These are phyloP conservation scores for Raffaelea albimanens DNA, from an alignment of 2,329 filamentous ascomycete species.

Conservation along the genomic window DNA sequence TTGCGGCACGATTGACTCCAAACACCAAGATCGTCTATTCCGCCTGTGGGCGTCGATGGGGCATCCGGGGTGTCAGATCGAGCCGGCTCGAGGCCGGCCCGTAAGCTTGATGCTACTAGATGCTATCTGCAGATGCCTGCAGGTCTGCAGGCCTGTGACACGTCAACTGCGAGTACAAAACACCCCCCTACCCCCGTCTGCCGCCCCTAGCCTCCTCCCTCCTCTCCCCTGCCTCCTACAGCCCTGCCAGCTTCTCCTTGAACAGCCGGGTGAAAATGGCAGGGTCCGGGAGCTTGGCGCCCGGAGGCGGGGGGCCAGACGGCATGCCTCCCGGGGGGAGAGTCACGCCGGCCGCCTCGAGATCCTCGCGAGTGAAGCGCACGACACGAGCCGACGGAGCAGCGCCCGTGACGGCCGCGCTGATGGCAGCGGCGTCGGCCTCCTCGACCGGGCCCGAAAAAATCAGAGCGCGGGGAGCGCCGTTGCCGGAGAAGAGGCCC, in stretches of 20 bases:
- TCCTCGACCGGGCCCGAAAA: slow-evolving; percentile 1
- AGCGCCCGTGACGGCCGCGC: slow-evolving; percentile 1
- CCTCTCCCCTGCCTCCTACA: too few species aligned
- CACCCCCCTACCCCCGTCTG: too few species aligned
- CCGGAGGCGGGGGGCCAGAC: slow-evolving; percentile 1
- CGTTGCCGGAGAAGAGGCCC: background rate
- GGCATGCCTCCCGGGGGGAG: slow-evolving; percentile 3
- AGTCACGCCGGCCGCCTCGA: slow-evolving; percentile 3
- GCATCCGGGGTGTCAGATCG: too few species aligned
- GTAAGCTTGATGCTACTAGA: too few species aligned
- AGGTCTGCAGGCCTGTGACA: too few species aligned
- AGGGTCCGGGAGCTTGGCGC: slow-evolving; percentile 1
- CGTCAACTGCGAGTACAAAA: too few species aligned
- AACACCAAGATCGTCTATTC: too few species aligned
- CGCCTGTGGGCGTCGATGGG: too few species aligned
- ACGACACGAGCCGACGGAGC: background rate
- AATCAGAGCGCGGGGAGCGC: slow-evolving; percentile 4
- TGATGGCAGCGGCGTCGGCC: slow-evolving; percentile 1
- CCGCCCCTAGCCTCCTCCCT: too few species aligned
- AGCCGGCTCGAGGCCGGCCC: too few species aligned
- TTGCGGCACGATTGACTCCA: too few species aligned
- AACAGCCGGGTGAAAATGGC: slow-evolving; percentile 3
- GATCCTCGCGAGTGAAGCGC: slow-evolving; percentile 3
- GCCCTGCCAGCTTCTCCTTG: slow-evolving; percentile 6
- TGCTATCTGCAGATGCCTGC: too few species aligned